phyloP scores from a whole-genome alignment of 192 early-diverging fungal species.

The Mortierella antarctica region DNA sequence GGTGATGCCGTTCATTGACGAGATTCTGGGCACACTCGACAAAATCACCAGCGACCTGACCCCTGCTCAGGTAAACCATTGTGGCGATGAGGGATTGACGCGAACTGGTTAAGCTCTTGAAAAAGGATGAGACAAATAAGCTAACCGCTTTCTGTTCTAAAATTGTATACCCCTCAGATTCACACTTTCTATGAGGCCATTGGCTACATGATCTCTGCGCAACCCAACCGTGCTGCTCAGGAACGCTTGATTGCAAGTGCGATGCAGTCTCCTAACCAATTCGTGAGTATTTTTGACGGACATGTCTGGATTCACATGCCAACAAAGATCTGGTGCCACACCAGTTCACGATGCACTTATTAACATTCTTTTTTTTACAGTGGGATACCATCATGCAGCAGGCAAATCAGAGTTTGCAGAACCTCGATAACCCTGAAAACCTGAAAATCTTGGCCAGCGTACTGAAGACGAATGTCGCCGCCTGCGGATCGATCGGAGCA shows the following conservation, averaged over 20 bases:
- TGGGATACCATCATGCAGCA: constrained; percentile 87
- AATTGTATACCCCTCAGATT: constrained; percentile 56
- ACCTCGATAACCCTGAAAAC: constrained; percentile 82
- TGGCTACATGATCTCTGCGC: constrained; percentile 97
- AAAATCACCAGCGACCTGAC: constrained; percentile 90
- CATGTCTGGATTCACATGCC: background rate
- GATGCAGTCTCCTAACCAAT: constrained; percentile 90
- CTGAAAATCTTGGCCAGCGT: constrained; percentile 93
- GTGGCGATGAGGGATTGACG: background rate
- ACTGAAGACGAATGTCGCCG: constrained; percentile 95
- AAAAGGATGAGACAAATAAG: background rate
- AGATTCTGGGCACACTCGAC: constrained; percentile 87
- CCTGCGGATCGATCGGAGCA: constrained; percentile 88
- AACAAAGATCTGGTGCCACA: background rate
- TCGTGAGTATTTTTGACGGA: constrained; percentile 57
- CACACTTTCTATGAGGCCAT: constrained; percentile 99
- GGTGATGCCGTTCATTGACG: constrained; percentile 92
- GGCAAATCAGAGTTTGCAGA: constrained; percentile 71
- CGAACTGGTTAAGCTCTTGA: background rate
- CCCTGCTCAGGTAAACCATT: constrained; percentile 77
- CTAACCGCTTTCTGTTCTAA: background rate
- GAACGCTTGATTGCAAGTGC: constrained; percentile 85
- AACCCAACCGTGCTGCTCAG: constrained; percentile 80
- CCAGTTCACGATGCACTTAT: no score
- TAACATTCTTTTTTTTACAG: constrained; percentile 38